Evolutionary conservation across 2,329 filamentous ascomycete species (phyloP).

Genomic region (Coccinonectria pachysandricola): DNA sequence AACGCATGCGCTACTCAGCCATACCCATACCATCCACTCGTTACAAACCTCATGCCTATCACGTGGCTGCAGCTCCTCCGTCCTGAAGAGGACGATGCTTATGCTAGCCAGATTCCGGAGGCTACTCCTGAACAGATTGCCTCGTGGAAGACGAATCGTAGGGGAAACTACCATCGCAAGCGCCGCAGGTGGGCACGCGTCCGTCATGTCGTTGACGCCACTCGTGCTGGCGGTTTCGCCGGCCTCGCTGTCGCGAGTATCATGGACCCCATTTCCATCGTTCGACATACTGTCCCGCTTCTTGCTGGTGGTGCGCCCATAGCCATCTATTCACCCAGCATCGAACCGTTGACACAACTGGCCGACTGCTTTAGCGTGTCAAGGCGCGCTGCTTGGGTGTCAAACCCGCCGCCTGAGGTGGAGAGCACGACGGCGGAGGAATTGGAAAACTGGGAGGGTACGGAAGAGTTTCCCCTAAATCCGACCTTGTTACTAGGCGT

Average conservation of each 20-base stretch:
- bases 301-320: constrained; percentile 75
- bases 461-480: constrained; percentile 74
- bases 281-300: constrained; percentile 67
- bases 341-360: constrained; percentile 68
- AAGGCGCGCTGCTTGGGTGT: constrained; percentile 65
- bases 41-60: constrained; percentile 69
- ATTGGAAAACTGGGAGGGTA: constrained; percentile 47
- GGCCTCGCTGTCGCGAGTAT: constrained; percentile 72
- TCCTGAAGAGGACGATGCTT: constrained; percentile 64
- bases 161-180: constrained; percentile 83
- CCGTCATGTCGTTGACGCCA: constrained; percentile 61
- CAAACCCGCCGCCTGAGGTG: constrained; percentile 37
- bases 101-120: constrained; percentile 52
- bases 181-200: constrained; percentile 69
- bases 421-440: constrained; percentile 36
- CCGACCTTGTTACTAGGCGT: constrained; percentile 74
- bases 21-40: constrained; percentile 63
- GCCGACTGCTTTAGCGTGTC: constrained; percentile 78
- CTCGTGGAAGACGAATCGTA: constrained; percentile 68
- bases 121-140: constrained; percentile 52
- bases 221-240: constrained; percentile 66
- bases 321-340: constrained; percentile 71
- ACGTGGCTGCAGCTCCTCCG: constrained; percentile 88
- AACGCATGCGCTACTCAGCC: constrained; percentile 48
- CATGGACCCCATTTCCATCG: constrained; percentile 70